A percentile compares a stretch with the other conserved stretches of the same genome.
Conservation (phyloP, 192 early-diverging fungal species). For the Geranomyces michiganensis region DNA sequence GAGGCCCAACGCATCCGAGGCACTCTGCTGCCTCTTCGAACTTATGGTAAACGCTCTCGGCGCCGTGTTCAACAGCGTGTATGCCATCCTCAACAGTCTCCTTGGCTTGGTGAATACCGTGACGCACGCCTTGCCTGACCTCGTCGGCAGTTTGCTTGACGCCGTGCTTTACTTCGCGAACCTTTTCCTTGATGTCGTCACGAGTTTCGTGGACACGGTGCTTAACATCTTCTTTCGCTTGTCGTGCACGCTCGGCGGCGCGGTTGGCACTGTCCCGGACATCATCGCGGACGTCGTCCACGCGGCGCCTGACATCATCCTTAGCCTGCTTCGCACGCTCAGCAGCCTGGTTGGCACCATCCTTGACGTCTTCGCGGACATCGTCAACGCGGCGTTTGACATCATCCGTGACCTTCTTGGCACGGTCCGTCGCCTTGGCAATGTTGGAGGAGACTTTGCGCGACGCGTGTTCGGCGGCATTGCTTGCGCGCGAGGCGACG, state of each 20-base stretch:
- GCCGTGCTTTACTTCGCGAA: conserved; percentile 20
- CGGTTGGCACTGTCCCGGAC: not conserved
- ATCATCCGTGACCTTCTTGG: conserved; percentile 7
- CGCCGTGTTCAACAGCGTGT: conserved; percentile 23
- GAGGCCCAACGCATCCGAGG: conserved; percentile 28
- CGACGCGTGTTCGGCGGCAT: no score
- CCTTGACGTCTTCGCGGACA: not conserved
- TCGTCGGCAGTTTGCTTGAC: conserved; percentile 27
- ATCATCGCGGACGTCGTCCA: not conserved
- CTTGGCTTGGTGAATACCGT: conserved; percentile 13
- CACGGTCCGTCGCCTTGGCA: not conserved
- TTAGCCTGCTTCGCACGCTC: not conserved
- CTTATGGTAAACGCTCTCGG: conserved; percentile 23
- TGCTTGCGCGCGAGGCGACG: not conserved
- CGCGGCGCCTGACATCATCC: not conserved
- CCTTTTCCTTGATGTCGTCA: conserved; percentile 15
- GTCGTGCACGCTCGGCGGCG: conserved; percentile 9
- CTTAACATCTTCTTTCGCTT: conserved; percentile 7
- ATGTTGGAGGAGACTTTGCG: not conserved
- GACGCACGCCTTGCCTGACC: conserved; percentile 17
- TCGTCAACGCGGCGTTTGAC: conserved; percentile 12
- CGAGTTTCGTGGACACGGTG: conserved; percentile 15
- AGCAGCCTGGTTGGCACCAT: conserved; percentile 9
- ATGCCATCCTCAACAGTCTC: conserved; percentile 18
- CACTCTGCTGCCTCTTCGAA: conserved; percentile 34